Conservation (phyloP, 768 basidiomycete species). For the Mycena crocata region DNA sequence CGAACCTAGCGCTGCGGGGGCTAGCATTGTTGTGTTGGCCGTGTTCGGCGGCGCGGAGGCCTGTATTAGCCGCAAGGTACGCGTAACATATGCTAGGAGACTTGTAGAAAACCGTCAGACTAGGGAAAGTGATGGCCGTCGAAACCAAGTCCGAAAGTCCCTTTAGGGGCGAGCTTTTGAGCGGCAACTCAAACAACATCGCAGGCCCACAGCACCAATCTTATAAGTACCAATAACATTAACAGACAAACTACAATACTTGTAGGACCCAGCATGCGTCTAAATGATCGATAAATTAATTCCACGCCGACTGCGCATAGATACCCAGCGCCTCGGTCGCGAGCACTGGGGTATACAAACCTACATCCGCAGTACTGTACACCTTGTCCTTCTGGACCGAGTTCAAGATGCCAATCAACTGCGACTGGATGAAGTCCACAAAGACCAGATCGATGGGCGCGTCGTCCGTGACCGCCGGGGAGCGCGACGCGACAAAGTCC, state of each 20-base stretch:
- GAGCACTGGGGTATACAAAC: constrained; percentile 63
- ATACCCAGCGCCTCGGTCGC: constrained; percentile 65
- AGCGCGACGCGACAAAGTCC: constrained; percentile 67
- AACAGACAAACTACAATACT: not conserved
- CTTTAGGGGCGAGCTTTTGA: too few species aligned
- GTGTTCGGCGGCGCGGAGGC: too few species aligned
- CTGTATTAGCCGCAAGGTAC: too few species aligned
- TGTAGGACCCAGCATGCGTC: not conserved
- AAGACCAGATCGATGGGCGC: constrained; percentile 81
- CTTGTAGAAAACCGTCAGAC: too few species aligned
- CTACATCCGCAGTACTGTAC: constrained; percentile 65
- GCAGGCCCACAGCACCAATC: too few species aligned
- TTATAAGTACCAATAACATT: not conserved
- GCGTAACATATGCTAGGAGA: too few species aligned
- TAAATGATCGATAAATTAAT: constrained; percentile 36
- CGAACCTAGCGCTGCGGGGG: too few species aligned
- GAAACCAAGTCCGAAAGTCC: too few species aligned
- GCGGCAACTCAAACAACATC: too few species aligned
- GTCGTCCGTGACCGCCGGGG: constrained; percentile 61
- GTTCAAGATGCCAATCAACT: constrained; percentile 69
- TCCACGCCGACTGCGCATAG: constrained; percentile 65
- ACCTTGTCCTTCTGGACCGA: constrained; percentile 58
- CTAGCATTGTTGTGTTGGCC: too few species aligned
- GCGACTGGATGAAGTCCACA: constrained; percentile 71
- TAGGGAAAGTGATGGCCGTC: too few species aligned